Base-by-base conservation (phyloP, 106 monocot species). In the Dioscorea zingiberensis region DNA sequence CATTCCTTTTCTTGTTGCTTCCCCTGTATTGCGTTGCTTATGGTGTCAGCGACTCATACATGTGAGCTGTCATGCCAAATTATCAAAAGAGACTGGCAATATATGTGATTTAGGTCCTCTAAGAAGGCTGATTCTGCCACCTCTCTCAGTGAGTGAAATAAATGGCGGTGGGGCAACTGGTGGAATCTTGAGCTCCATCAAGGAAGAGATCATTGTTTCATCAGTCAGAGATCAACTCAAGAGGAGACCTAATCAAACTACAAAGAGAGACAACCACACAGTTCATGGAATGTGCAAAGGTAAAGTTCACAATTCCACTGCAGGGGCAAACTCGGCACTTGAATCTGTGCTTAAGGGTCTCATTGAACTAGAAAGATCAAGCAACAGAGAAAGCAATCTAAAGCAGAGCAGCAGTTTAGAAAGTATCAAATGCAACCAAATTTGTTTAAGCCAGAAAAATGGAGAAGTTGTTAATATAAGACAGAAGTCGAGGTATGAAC, bases 1-100 rank as follows among this genome's bases (percentile, higher is more conserved):
- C 18, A 72, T 87, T 21, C 86, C 85, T 18, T 78, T 93, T 54
- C 80, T 89, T 58, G 81, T 81, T 67, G 83, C 74, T 60, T 90
- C 89, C 21, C 90, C 94, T 58, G 64, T 87, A 62, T 94, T 89
- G 94, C 74, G 77, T 48, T 94, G 94, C 60, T 64, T 94, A 48
- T 94, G 89, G 93, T 93, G 93, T 72, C 85, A 90, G 59, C 73
- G 38, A 7, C 77, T 69, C 27, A 79, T 90, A 70, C 94, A 90
- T 82, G 89, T 89, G 21, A 78, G 77, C 47, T 93, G 93, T 47
- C 93, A 93, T 78, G 68, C 80, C 7, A 86, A 93, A 72, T 73
- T 93, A 48, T 32, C 78, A 17, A 85, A 81, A 69, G 83, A 89
- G 60, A 79, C 64, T 17, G 89, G 81, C 59, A 81, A 86, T 76